Conservation (phyloP, 148 eudicot genomes). For the Agrostemma githago region DNA sequence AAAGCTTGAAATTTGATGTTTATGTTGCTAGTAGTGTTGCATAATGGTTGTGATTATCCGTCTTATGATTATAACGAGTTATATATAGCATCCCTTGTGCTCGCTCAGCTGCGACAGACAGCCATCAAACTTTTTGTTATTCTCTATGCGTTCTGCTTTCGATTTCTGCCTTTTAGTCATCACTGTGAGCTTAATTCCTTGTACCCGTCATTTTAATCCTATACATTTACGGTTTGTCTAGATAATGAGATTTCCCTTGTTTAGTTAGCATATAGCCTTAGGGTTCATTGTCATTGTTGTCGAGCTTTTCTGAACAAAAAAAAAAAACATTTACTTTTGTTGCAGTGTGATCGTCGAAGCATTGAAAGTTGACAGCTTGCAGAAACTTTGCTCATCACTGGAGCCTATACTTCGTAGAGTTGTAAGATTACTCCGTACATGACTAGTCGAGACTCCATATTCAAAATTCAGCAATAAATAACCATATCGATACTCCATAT, state of each 20-base stretch:
- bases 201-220: too few species aligned
- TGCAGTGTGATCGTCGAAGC: conserved; percentile 98
- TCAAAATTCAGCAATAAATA: too few species aligned
- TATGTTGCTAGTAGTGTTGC: background rate
- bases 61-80: too few species aligned
- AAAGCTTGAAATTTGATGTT: conserved; percentile 6
- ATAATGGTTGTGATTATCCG: too few species aligned
- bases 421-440: conserved; percentile 42
- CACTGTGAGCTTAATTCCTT: too few species aligned
- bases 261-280: too few species aligned
- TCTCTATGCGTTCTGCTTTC: background rate
- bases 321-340: conserved; percentile 10
- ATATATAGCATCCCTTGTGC: too few species aligned
- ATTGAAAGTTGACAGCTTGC: conserved; percentile 93
- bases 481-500: too few species aligned
- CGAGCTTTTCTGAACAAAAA: background rate
- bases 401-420: conserved; percentile 98
- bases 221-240: too few species aligned
- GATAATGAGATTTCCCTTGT: too few species aligned
- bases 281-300: background rate
- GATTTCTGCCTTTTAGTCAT: background rate
- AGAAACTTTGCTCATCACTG: conserved; percentile 88
- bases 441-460: conserved; percentile 3
- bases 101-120: too few species aligned
- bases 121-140: too few species aligned